Conservation (phyloP, 345 rosid genomes). For the Rhizophora mangle region DNA sequence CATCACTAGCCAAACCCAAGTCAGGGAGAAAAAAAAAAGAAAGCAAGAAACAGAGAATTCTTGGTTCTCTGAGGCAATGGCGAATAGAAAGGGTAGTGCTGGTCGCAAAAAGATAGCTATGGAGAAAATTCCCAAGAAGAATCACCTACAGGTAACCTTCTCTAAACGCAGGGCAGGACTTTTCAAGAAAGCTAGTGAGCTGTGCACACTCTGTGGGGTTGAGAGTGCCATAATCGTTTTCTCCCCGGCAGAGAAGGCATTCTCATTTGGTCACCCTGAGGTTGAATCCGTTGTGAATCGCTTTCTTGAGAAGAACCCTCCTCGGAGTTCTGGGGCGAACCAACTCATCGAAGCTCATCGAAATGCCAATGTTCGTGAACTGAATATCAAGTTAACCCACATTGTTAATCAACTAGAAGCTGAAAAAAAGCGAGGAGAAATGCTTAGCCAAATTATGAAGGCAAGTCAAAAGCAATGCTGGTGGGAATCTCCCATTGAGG, state of each 20-base stretch:
- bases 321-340: neutral
- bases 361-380: conserved; percentile 26
- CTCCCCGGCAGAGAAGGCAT: conserved; percentile 47
- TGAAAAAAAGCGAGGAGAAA: conserved; percentile 29
- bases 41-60: neutral
- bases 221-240: conserved; percentile 42
- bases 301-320: conserved; percentile 23
- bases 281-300: conserved; percentile 35
- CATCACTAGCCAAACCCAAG: neutral
- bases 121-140: conserved; percentile 35
- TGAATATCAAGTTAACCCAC: conserved; percentile 24
- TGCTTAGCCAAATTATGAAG: conserved; percentile 15
- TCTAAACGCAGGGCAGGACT: conserved; percentile 51
- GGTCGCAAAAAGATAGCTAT: conserved; percentile 14
- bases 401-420: conserved; percentile 25
- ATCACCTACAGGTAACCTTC: conserved; percentile 48
- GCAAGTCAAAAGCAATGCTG: conserved; percentile 15
- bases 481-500: conserved; percentile 34
- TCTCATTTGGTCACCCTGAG: conserved; percentile 58
- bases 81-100: neutral
- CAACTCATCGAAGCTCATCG: conserved; percentile 33
- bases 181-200: conserved; percentile 59
- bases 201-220: conserved; percentile 45
- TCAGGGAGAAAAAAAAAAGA: neutral
- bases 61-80: neutral